Evolutionary conservation across 2,329 filamentous ascomycete genomes (phyloP).

Genomic region (Diaporthe sp.): DNA sequence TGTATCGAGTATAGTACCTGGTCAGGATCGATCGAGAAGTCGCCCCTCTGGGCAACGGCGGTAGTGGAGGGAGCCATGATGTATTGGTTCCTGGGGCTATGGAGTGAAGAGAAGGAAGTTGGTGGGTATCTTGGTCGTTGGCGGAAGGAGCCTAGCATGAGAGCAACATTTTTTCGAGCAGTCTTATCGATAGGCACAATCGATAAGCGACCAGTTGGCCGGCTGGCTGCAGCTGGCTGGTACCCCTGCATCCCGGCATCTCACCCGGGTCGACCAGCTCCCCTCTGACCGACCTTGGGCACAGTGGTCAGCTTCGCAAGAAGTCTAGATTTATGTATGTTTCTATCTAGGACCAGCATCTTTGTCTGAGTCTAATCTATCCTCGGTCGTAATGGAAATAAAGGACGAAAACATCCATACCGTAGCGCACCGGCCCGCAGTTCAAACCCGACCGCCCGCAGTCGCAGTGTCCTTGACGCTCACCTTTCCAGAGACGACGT

Average conservation of each 20-base stretch:
- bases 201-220: conserved; percentile 7
- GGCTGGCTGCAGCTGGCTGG: conserved; percentile 28
- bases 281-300: not conserved
- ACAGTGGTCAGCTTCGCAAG: not conserved
- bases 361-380: not conserved
- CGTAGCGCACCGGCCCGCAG: not conserved
- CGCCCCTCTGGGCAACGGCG: conserved; percentile 49
- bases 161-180: conserved; percentile 38
- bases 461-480: conserved; percentile 81
- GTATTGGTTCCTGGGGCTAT: conserved; percentile 2
- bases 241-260: not conserved
- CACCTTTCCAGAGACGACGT: conserved; percentile 80
- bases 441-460: conserved; percentile 62
- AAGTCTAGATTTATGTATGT: not conserved
- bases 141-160: conserved; percentile 8
- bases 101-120: conserved; percentile 7
- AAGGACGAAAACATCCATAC: not conserved
- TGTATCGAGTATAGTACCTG: conserved; percentile 46
- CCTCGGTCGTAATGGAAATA: not conserved
- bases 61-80: conserved; percentile 53
- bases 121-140: not conserved
- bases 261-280: not conserved
- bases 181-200: conserved; percentile 32
- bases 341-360: not conserved
- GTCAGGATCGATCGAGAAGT: conserved; percentile 53